These are phyloP conservation scores for Canariomyces notabilis DNA, from an alignment of 2,329 filamentous ascomycete species.

Conservation along the genomic window DNA sequence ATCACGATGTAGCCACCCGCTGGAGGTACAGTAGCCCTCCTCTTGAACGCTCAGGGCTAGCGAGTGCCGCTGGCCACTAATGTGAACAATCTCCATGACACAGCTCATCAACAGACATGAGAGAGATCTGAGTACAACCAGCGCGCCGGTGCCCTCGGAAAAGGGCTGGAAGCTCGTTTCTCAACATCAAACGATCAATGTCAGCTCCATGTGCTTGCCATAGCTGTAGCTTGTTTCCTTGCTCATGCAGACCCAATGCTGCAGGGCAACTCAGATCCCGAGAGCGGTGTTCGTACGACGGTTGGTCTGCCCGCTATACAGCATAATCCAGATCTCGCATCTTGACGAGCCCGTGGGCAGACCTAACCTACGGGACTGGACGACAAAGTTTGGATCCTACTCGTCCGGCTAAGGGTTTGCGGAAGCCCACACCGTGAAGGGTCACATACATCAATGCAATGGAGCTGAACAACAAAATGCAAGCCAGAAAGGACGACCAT, in stretches of 20 bases:
- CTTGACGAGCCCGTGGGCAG: background rate
- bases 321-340: constrained; percentile 6
- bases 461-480: background rate
- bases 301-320: constrained; percentile 4
- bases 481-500: constrained; percentile 11
- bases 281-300: background rate
- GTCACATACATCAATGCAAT: background rate
- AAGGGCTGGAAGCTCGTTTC: too few relatives aligned
- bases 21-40: too few relatives aligned
- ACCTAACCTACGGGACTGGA: background rate
- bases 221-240: background rate
- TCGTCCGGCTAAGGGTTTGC: background rate
- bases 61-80: too few relatives aligned
- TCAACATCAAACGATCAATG: background rate
- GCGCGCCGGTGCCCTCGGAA: too few relatives aligned
- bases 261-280: background rate
- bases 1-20: background rate
- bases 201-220: background rate
- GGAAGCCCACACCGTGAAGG: background rate
- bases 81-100: too few relatives aligned
- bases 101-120: too few relatives aligned
- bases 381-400: background rate
- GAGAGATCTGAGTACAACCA: too few relatives aligned
- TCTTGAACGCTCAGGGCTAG: too few relatives aligned
- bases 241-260: background rate